Evolutionary conservation across 2,329 filamentous ascomycete genomes (phyloP).

Genomic region (Nothophaeocryptopus gaeumannii): DNA sequence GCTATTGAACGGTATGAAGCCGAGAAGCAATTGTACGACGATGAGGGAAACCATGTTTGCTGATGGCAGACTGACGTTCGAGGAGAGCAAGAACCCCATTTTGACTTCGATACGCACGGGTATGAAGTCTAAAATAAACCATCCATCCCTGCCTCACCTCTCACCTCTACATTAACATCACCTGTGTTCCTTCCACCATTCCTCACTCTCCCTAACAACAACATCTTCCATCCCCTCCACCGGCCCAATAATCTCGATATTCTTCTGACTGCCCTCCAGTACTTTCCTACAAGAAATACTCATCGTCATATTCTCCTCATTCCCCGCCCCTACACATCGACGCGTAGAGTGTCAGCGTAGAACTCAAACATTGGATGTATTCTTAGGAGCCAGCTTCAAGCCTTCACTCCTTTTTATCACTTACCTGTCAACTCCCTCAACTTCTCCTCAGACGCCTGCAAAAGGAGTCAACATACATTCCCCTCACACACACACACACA

Average conservation of each 20-base stretch:
- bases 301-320: slow-evolving; percentile 54
- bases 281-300: slow-evolving; percentile 49
- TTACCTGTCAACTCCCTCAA: slow-evolving; percentile 46
- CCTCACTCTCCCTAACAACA: slow-evolving; percentile 47
- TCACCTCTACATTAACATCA: neutral
- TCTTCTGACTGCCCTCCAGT: slow-evolving; percentile 49
- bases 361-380: too few relatives aligned
- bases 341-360: too few relatives aligned
- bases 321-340: slow-evolving; percentile 36
- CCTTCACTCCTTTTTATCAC: too few relatives aligned
- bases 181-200: slow-evolving; percentile 41
- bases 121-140: neutral
- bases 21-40: too few relatives aligned
- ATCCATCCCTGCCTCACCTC: neutral
- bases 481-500: too few relatives aligned
- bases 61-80: too few relatives aligned
- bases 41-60: too few relatives aligned
- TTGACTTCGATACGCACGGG: neutral
- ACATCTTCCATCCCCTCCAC: slow-evolving; percentile 44
- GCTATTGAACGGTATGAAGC: too few relatives aligned
- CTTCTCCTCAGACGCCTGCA: slow-evolving; percentile 43
- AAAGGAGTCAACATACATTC: too few relatives aligned
- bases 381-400: too few relatives aligned
- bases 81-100: neutral
- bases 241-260: slow-evolving; percentile 51